These are phyloP conservation scores for Glycyrrhiza uralensis DNA, from an alignment of 306 rosid species.

Conservation along the genomic window DNA sequence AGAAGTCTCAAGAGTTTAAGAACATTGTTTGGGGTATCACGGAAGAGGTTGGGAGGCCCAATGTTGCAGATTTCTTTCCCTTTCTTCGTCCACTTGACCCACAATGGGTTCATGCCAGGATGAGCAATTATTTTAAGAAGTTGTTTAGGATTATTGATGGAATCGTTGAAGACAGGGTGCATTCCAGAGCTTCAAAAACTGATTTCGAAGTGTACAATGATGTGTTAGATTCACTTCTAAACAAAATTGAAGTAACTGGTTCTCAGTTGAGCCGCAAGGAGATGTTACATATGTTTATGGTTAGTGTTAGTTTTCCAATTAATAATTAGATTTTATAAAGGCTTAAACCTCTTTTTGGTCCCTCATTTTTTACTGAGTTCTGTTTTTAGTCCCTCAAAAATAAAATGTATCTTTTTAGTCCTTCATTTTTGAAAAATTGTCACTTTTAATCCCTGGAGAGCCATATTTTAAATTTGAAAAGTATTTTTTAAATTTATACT, in stretches of 20 bases:
- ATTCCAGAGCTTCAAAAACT: background rate
- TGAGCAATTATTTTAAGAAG: background rate
- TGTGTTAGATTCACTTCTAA: too few species aligned
- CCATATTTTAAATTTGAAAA: too few species aligned
- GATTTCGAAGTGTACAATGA: background rate
- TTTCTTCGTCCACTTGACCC: background rate
- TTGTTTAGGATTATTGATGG: background rate
- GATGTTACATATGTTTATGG: background rate
- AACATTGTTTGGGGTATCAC: background rate
- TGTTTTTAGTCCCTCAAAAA: too few species aligned
- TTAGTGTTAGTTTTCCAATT: background rate
- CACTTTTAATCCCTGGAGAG: too few species aligned
- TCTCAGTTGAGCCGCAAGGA: background rate
- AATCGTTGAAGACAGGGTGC: constrained; percentile 7
- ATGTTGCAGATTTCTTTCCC: constrained; percentile 9
- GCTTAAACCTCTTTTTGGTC: too few species aligned
- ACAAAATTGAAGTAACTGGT: background rate
- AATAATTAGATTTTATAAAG: too few species aligned
- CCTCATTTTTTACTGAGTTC: background rate
- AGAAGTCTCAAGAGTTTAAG: constrained; percentile 1
- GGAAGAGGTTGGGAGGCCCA: background rate
- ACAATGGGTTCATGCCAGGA: background rate
- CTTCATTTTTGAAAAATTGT: too few species aligned
- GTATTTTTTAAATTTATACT: too few species aligned
- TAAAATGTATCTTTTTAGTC: too few species aligned